phyloP scores from a whole-genome alignment of 2,329 filamentous ascomycete genomes.

The Colletotrichum sojae region DNA sequence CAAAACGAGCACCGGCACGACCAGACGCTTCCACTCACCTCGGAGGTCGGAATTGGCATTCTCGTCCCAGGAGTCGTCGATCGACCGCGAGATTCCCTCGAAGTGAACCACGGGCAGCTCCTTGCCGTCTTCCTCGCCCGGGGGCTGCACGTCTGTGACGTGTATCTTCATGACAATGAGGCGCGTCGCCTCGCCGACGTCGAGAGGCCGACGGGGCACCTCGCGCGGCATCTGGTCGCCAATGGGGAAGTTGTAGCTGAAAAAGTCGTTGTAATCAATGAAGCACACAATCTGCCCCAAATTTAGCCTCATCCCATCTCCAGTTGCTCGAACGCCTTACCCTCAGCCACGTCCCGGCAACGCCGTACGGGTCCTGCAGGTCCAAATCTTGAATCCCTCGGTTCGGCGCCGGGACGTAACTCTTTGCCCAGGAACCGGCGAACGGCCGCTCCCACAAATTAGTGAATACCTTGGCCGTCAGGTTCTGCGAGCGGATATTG shows the following conservation, averaged over 20 bases:
- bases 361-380: slow-evolving; percentile 76
- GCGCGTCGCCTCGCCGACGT: slow-evolving; percentile 76
- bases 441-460: slow-evolving; percentile 71
- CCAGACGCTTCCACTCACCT: slow-evolving; percentile 62
- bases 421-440: slow-evolving; percentile 66
- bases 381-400: slow-evolving; percentile 61
- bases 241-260: slow-evolving; percentile 77
- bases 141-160: slow-evolving; percentile 72
- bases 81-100: slow-evolving; percentile 70
- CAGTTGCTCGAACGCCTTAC: slow-evolving; percentile 56
- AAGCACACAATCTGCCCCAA: slow-evolving; percentile 59
- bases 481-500: slow-evolving; percentile 69
- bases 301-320: background rate
- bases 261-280: slow-evolving; percentile 80
- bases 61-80: slow-evolving; percentile 77
- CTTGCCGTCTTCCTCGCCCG: slow-evolving; percentile 70
- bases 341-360: slow-evolving; percentile 80
- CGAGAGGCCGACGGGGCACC: slow-evolving; percentile 64
- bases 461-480: slow-evolving; percentile 62
- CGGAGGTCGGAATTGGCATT: slow-evolving; percentile 77
- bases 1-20: slow-evolving; percentile 5
- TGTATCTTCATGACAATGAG: slow-evolving; percentile 78
- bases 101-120: slow-evolving; percentile 78
- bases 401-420: slow-evolving; percentile 57
- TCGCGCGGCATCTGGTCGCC: slow-evolving; percentile 56